These are phyloP conservation scores for Colletotrichum tropicicola DNA, from an alignment of 2,329 filamentous ascomycete species.

Conservation along the genomic window DNA sequence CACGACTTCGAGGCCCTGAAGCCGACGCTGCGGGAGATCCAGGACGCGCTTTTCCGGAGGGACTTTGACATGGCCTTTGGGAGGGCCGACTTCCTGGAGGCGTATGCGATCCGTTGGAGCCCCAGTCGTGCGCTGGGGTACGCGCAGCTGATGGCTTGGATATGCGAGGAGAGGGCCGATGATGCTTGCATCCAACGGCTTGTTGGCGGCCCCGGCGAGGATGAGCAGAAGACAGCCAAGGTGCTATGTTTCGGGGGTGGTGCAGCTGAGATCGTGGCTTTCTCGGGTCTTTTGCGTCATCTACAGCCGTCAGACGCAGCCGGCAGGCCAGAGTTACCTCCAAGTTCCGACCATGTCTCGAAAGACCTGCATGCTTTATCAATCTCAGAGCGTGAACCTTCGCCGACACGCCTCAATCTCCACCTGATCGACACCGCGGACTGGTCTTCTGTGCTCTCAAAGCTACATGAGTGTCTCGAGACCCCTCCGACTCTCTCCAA, in stretches of 20 bases:
- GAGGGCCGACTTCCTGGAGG: slow-evolving; percentile 29
- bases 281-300: slow-evolving; percentile 1
- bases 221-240: slow-evolving; percentile 10
- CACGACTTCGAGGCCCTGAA: slow-evolving; percentile 30
- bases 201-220: slow-evolving; percentile 3
- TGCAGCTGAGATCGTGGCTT: slow-evolving; percentile 31
- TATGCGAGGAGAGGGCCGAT: slow-evolving; percentile 27
- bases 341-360: neutral
- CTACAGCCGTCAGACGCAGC: neutral
- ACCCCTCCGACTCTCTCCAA: slow-evolving; percentile 31
- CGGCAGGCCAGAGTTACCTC: neutral
- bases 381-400: neutral
- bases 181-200: slow-evolving; percentile 24
- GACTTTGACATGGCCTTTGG: slow-evolving; percentile 30
- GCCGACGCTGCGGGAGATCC: slow-evolving; percentile 26
- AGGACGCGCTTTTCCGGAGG: slow-evolving; percentile 26
- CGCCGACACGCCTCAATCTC: slow-evolving; percentile 17
- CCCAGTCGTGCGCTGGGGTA: slow-evolving; percentile 30
- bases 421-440: slow-evolving; percentile 26
- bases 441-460: slow-evolving; percentile 31
- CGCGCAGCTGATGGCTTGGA: slow-evolving; percentile 30
- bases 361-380: neutral
- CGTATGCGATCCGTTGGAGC: slow-evolving; percentile 34
- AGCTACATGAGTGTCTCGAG: slow-evolving; percentile 27
- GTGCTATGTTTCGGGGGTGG: slow-evolving; percentile 31